phyloP scores from a whole-genome alignment of 23 red algal genomes.

The Agarophyton chilense region DNA sequence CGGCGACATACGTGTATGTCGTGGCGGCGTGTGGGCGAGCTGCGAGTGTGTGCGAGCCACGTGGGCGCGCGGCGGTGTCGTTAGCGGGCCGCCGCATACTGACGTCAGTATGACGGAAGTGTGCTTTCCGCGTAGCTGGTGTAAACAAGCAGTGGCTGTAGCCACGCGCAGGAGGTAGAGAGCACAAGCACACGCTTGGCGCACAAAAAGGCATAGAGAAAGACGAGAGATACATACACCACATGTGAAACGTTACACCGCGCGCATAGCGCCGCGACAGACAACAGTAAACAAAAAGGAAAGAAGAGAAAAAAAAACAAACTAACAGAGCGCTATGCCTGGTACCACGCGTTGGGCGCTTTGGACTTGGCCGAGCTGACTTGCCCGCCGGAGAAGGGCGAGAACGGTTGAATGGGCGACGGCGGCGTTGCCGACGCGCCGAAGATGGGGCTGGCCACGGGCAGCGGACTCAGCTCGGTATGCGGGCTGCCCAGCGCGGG shows the following conservation, averaged over 20 bases:
- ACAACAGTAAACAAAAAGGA: too few species aligned
- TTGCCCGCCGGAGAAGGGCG: constrained; percentile 23
- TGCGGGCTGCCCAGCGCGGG: constrained; percentile 57
- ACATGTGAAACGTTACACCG: too few species aligned
- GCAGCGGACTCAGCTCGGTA: constrained; percentile 46
- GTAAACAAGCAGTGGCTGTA: too few species aligned
- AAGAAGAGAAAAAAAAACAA: background rate
- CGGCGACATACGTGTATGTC: too few species aligned
- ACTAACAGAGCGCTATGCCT: background rate
- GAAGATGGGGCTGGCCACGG: constrained; percentile 54
- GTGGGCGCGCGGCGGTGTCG: too few species aligned
- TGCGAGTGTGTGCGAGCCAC: too few species aligned
- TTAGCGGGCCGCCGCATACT: background rate
- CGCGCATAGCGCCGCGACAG: too few species aligned
- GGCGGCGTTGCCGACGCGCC: constrained; percentile 19
- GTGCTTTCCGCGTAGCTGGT: background rate
- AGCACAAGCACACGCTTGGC: too few species aligned
- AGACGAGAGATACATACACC: too few species aligned
- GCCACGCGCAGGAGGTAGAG: too few species aligned
- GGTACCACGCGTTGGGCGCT: constrained; percentile 21
- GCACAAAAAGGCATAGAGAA: too few species aligned
- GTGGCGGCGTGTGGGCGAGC: too few species aligned
- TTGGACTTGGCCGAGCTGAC: constrained; percentile 9
- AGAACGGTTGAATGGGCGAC: constrained; percentile 46
- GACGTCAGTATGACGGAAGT: background rate